Conservation (phyloP, 73 alveolate species). For the Paramecium biaurelia region DNA sequence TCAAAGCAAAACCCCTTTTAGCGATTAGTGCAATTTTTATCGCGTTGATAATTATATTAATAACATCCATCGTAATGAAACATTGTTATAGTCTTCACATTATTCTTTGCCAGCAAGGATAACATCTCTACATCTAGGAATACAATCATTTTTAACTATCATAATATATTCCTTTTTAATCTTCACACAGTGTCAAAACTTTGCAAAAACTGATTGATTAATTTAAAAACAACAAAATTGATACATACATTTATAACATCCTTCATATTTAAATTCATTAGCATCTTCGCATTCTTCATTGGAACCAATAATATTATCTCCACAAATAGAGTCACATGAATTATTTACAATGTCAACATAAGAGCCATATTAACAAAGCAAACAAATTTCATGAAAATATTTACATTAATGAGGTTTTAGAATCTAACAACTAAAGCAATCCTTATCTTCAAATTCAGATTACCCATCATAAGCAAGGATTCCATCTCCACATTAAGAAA, state of each 20-base stretch:
- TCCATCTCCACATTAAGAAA: neutral
- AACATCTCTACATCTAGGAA: conserved; percentile 62
- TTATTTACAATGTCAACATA: neutral
- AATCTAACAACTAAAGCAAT: neutral
- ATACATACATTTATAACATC: conserved; percentile 24
- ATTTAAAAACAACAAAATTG: conserved; percentile 58
- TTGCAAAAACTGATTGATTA: neutral
- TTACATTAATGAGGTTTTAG: conserved; percentile 51
- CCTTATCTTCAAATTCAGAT: conserved; percentile 59
- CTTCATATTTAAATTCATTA: neutral
- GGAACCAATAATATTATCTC: neutral
- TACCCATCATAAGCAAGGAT: conserved; percentile 50
- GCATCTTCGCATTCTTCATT: neutral
- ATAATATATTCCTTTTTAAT: conserved; percentile 67
- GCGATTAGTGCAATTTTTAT: neutral
- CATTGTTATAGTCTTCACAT: conserved; percentile 3
- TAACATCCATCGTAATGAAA: neutral
- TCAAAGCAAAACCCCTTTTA: too few species aligned
- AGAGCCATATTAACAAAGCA: conserved; percentile 53
- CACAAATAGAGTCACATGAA: neutral
- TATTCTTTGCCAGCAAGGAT: neutral
- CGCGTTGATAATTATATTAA: neutral
- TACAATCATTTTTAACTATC: neutral
- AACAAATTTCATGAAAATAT: conserved; percentile 40
- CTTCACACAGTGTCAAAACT: conserved; percentile 51